Evolutionary conservation across 768 basidiomycete genomes (phyloP).

Genomic region (Russula earlei): DNA sequence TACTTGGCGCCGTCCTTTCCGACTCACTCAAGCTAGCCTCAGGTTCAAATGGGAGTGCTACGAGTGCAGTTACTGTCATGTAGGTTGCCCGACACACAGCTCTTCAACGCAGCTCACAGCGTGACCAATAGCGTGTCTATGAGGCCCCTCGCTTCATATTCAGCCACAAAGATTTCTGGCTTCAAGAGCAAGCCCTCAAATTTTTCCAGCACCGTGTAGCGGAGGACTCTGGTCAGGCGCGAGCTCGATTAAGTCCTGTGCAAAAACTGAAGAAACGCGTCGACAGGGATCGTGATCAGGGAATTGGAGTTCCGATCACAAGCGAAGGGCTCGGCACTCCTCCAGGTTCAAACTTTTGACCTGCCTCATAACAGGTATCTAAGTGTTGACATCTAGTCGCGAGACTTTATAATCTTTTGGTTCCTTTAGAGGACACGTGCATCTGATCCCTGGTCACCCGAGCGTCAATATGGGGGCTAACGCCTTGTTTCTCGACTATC

Average conservation of each 20-base stretch:
- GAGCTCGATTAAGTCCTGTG: too few relatives aligned
- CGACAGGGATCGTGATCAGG: conserved; percentile 17
- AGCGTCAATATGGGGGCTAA: conserved; percentile 39
- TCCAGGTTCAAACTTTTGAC: conserved; percentile 38
- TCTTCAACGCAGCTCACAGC: neutral
- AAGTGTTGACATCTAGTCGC: neutral
- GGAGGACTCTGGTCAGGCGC: conserved; percentile 19
- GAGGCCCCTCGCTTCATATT: conserved; percentile 1
- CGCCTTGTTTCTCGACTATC: conserved; percentile 53
- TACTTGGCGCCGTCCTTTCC: neutral
- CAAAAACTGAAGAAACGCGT: neutral
- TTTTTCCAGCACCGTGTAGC: conserved; percentile 13
- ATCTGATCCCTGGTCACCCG: conserved; percentile 38
- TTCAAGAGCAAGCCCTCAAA: conserved; percentile 10
- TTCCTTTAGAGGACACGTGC: conserved; percentile 47
- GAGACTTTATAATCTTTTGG: neutral
- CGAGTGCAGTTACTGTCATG: conserved; percentile 57
- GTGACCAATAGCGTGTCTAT: conserved; percentile 6
- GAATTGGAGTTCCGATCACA: conserved; percentile 5
- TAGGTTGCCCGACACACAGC: conserved; percentile 24
- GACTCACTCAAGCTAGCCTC: conserved; percentile 9
- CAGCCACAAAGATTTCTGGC: conserved; percentile 16
- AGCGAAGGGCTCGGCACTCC: conserved; percentile 20
- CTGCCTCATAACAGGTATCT: conserved; percentile 21
- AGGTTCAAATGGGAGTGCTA: conserved; percentile 71